Evolutionary conservation across 495 filamentous ascomycete species (phyloP).

Genomic region (Daldinia loculata): DNA sequence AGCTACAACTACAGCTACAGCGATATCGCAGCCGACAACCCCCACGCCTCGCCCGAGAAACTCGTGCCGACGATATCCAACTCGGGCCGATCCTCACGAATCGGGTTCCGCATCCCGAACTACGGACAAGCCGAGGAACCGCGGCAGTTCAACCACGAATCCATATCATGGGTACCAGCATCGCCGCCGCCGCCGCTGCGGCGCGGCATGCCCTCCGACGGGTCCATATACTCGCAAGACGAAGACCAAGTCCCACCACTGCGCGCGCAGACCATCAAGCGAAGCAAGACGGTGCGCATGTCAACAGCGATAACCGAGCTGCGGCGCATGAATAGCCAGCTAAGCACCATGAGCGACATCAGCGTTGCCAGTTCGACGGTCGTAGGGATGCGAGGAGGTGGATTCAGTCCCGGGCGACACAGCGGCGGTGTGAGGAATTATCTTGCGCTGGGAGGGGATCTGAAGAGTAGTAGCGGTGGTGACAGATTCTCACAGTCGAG

Average conservation of each 20-base stretch:
- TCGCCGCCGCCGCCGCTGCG: conserved; percentile 12
- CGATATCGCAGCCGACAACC: background rate
- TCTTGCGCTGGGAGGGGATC: conserved; percentile 36
- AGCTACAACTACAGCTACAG: conserved; percentile 40
- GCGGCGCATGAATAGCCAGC: conserved; percentile 49
- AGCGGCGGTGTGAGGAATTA: conserved; percentile 43
- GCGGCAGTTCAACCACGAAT: background rate
- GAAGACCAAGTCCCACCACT: conserved; percentile 39
- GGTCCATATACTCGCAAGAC: conserved; percentile 44
- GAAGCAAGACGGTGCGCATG: conserved; percentile 36
- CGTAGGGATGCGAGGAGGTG: conserved; percentile 44
- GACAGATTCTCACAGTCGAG: background rate
- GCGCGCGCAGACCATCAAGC: conserved; percentile 8
- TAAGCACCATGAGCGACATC: conserved; percentile 44
- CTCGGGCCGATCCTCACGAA: conserved; percentile 9
- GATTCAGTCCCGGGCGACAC: conserved; percentile 39
- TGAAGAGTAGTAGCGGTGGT: background rate
- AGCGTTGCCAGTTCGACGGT: conserved; percentile 45
- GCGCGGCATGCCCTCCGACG: conserved; percentile 34
- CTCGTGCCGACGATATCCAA: background rate
- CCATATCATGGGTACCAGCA: background rate
- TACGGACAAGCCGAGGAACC: conserved; percentile 4
- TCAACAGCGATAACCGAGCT: conserved; percentile 44
- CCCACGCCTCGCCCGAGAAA: background rate
- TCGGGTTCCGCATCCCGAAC: conserved; percentile 19